A percentile compares a stretch with the other conserved stretches of the same genome.
phyloP scores from a whole-genome alignment of 805 yeast species.

The Metschnikowia hibisci region DNA sequence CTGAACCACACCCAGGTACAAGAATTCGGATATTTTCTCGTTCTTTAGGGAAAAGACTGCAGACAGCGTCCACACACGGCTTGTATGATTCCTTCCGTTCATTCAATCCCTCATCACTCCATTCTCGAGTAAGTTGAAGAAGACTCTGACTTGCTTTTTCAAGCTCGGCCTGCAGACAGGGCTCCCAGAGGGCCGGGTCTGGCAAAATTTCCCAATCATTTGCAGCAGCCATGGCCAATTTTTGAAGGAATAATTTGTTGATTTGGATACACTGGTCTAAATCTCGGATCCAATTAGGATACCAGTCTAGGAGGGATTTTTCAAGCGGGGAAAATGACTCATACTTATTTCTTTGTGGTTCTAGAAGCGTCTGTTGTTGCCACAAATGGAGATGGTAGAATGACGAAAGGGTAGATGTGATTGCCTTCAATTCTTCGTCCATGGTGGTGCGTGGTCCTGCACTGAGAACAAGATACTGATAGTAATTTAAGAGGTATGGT shows the following conservation, averaged over 20 bases:
- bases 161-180: conserved; percentile 40
- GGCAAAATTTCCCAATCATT: conserved; percentile 47
- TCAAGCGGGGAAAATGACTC: conserved; percentile 38
- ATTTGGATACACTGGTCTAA: conserved; percentile 40
- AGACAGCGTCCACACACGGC: conserved; percentile 34
- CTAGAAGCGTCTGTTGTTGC: conserved; percentile 31
- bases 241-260: conserved; percentile 43
- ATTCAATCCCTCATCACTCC: conserved; percentile 49
- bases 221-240: conserved; percentile 43
- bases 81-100: conserved; percentile 44
- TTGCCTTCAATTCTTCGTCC: conserved; percentile 33
- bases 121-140: conserved; percentile 57
- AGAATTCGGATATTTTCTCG: conserved; percentile 43
- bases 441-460: conserved; percentile 1
- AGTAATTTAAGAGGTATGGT: too few relatives aligned
- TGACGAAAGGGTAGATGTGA: conserved; percentile 36
- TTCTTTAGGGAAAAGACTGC: conserved; percentile 32
- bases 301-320: conserved; percentile 47
- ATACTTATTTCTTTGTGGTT: conserved; percentile 28
- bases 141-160: conserved; percentile 57
- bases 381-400: conserved; percentile 31
- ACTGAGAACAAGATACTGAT: too few relatives aligned
- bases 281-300: conserved; percentile 36
- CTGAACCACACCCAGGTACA: conserved; percentile 65
- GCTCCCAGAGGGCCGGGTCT: conserved; percentile 40